Percentiles rank a stretch among this genome's conserved stretches.
phyloP scores from a whole-genome alignment of 2,329 filamentous ascomycete species.

The Ascochyta koolunga region DNA sequence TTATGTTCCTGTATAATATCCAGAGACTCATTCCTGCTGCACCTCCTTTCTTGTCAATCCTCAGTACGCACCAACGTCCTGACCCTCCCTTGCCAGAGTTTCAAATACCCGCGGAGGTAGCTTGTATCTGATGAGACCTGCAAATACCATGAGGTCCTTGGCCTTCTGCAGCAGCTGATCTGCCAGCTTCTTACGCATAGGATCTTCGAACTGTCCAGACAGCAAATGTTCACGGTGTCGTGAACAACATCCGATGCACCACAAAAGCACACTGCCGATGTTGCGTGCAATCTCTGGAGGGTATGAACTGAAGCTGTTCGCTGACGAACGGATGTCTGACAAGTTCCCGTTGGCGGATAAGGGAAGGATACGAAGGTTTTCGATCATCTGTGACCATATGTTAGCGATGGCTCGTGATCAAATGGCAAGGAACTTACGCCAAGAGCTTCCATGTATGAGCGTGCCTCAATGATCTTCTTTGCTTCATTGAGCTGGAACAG shows the following conservation, averaged over 20 bases:
- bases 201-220: slow-evolving; percentile 74
- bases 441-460: slow-evolving; percentile 66
- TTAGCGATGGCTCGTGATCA: slow-evolving; percentile 14
- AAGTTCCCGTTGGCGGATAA: slow-evolving; percentile 77
- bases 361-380: slow-evolving; percentile 77
- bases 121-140: slow-evolving; percentile 88
- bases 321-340: slow-evolving; percentile 76
- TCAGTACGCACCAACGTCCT: slow-evolving; percentile 41
- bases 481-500: slow-evolving; percentile 67
- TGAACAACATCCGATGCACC: slow-evolving; percentile 88
- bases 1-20: background rate
- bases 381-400: slow-evolving; percentile 65
- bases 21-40: slow-evolving; percentile 5
- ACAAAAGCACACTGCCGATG: slow-evolving; percentile 88
- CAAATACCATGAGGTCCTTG: slow-evolving; percentile 91
- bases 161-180: slow-evolving; percentile 79
- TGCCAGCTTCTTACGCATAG: slow-evolving; percentile 59
- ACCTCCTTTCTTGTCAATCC: background rate
- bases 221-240: slow-evolving; percentile 72
- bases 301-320: slow-evolving; percentile 79
- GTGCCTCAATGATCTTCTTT: slow-evolving; percentile 63
- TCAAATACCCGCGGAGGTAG: slow-evolving; percentile 88
- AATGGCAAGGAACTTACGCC: slow-evolving; percentile 60
- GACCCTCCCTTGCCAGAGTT: slow-evolving; percentile 78
- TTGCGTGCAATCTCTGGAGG: slow-evolving; percentile 84